A percentile compares a stretch with the other conserved stretches of the same genome.
Conservation (phyloP, 371 early-diverging fungal species). For the Mortierella sp. region DNA sequence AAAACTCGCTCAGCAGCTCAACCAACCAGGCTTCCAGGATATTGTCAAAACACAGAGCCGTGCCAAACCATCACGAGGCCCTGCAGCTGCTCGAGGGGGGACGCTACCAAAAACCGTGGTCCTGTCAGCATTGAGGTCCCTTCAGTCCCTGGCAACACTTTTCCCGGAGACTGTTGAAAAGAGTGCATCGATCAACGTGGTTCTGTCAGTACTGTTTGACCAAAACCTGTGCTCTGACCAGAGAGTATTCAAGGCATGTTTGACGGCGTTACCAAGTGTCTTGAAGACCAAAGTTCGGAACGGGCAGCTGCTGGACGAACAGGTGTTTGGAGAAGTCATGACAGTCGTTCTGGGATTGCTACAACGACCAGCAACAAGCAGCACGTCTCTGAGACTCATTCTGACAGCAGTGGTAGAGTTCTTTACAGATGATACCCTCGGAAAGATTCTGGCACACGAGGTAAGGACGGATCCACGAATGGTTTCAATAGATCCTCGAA, state of each 20-base stretch:
- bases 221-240: slow-evolving; percentile 55
- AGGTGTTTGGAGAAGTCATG: slow-evolving; percentile 50
- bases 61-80: slow-evolving; percentile 24
- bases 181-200: slow-evolving; percentile 35
- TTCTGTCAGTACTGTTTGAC: slow-evolving; percentile 53
- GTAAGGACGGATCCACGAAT: slow-evolving; percentile 1
- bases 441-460: slow-evolving; percentile 41
- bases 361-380: slow-evolving; percentile 49
- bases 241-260: slow-evolving; percentile 58
- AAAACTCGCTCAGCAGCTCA: slow-evolving; percentile 24
- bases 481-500: no score
- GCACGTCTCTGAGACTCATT: slow-evolving; percentile 56
- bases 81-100: slow-evolving; percentile 29
- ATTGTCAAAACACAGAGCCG: slow-evolving; percentile 21
- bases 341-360: slow-evolving; percentile 53
- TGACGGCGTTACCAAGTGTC: slow-evolving; percentile 52
- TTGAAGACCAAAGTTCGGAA: slow-evolving; percentile 49
- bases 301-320: slow-evolving; percentile 45
- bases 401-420: slow-evolving; percentile 59
- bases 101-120: slow-evolving; percentile 47
- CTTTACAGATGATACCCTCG: slow-evolving; percentile 55
- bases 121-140: slow-evolving; percentile 31
- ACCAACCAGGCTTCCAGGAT: slow-evolving; percentile 25
- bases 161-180: slow-evolving; percentile 30
- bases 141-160: slow-evolving; percentile 27